Evolutionary conservation across 2,329 filamentous ascomycete species (phyloP).

Genomic region (Emergomyces orientalis): DNA sequence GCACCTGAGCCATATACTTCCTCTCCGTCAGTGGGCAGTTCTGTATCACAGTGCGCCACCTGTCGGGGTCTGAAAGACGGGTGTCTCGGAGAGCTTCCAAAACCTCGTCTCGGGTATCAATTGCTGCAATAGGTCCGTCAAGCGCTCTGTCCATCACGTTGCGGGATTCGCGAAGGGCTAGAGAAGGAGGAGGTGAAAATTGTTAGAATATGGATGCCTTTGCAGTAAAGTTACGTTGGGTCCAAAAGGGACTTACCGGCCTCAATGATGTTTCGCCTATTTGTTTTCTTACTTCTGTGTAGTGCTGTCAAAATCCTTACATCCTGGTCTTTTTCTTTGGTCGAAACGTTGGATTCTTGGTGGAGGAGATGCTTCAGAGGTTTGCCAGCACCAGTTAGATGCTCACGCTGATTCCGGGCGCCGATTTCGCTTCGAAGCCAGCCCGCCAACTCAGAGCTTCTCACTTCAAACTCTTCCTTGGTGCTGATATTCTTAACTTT

Average conservation of each 20-base stretch:
- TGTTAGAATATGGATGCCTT: not conserved
- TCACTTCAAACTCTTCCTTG: slow-evolving; percentile 74
- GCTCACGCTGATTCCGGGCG: slow-evolving; percentile 60
- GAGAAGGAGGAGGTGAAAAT: slow-evolving; percentile 1
- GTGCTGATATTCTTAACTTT: slow-evolving; percentile 71
- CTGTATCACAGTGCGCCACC: slow-evolving; percentile 75
- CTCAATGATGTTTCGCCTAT: slow-evolving; percentile 76
- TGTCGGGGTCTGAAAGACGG: slow-evolving; percentile 66
- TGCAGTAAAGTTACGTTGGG: not conserved
- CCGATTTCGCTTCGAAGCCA: slow-evolving; percentile 77
- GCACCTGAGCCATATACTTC: slow-evolving; percentile 73
- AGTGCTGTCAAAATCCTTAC: slow-evolving; percentile 77
- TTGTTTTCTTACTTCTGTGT: slow-evolving; percentile 83
- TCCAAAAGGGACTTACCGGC: slow-evolving; percentile 47
- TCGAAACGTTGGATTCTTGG: slow-evolving; percentile 26
- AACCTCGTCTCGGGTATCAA: slow-evolving; percentile 78
- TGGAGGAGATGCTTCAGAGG: slow-evolving; percentile 34
- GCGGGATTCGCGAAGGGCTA: slow-evolving; percentile 46
- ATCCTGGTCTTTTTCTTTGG: slow-evolving; percentile 51
- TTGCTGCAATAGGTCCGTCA: slow-evolving; percentile 70
- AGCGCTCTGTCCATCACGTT: slow-evolving; percentile 61
- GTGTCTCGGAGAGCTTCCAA: slow-evolving; percentile 68
- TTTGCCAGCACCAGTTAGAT: slow-evolving; percentile 35
- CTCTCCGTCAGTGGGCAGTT: slow-evolving; percentile 65
- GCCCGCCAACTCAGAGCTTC: slow-evolving; percentile 59